phyloP scores from a whole-genome alignment of 805 yeast species.

The Wickerhamiella alocasiicola region DNA sequence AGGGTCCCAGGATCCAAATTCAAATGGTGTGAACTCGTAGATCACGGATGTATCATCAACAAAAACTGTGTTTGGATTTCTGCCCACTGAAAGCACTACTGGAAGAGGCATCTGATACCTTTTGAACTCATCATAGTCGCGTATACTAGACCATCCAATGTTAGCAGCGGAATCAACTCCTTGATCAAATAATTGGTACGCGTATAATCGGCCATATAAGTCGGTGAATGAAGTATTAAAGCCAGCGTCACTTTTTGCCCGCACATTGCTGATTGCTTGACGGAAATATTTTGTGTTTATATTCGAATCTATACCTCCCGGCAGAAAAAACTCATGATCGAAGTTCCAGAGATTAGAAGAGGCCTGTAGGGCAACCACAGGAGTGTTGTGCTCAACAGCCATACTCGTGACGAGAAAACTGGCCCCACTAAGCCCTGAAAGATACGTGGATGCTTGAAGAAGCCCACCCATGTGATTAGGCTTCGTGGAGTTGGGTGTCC shows the following conservation, averaged over 20 bases:
- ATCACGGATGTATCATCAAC: conserved; percentile 44
- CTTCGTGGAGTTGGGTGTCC: not conserved
- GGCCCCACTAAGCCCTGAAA: conserved; percentile 59
- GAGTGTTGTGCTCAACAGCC: conserved; percentile 26
- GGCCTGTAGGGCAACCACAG: not conserved
- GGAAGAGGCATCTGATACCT: conserved; percentile 53
- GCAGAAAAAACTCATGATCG: not conserved
- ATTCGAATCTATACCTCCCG: not conserved
- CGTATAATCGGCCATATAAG: conserved; percentile 57
- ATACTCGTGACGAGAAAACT: conserved; percentile 49
- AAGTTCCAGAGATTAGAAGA: conserved; percentile 1
- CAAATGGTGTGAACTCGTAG: conserved; percentile 33
- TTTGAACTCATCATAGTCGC: conserved; percentile 44
- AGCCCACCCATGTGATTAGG: conserved; percentile 33
- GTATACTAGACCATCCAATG: conserved; percentile 36
- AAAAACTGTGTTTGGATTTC: conserved; percentile 31
- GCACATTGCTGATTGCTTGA: not conserved
- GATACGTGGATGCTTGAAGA: conserved; percentile 40
- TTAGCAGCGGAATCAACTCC: too few species aligned
- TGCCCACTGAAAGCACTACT: conserved; percentile 33
- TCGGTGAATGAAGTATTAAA: conserved; percentile 51
- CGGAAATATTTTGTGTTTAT: not conserved
- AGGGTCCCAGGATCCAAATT: conserved; percentile 70
- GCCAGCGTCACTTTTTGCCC: conserved; percentile 41
- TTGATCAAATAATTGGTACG: conserved; percentile 42